Conservation (phyloP, 1,284 basidiomycete species). For the Leucoagaricus sp. region DNA sequence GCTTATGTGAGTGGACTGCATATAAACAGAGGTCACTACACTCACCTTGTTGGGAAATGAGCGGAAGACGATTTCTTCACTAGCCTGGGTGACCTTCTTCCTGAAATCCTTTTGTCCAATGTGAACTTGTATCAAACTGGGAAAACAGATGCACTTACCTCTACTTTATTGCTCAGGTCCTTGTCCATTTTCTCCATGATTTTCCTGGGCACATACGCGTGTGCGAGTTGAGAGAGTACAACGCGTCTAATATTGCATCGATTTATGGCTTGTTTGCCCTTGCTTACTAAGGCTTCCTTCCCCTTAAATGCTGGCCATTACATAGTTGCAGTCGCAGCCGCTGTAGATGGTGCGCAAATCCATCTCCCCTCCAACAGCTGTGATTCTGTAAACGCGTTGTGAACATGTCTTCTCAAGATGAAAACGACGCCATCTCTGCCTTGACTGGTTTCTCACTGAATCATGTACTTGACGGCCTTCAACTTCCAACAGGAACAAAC, state of each 20-base stretch:
- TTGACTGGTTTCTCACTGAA: conserved; percentile 75
- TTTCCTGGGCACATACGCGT: conserved; percentile 14
- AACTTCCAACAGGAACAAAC: conserved; percentile 58
- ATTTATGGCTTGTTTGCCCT: conserved; percentile 10
- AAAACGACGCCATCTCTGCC: conserved; percentile 69
- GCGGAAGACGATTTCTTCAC: conserved; percentile 63
- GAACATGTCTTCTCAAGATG: conserved; percentile 52
- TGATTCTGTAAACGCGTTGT: not conserved
- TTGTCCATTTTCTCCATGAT: conserved; percentile 31
- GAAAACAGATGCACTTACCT: conserved; percentile 28
- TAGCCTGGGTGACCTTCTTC: conserved; percentile 44
- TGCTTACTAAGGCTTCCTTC: not conserved
- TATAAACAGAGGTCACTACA: conserved; percentile 21
- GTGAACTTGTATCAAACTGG: not conserved
- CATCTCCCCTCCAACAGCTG: not conserved
- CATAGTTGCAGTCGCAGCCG: not conserved
- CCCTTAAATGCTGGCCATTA: not conserved
- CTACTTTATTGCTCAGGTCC: conserved; percentile 30
- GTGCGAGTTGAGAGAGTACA: too few relatives aligned
- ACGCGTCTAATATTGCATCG: not conserved
- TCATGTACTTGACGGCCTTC: conserved; percentile 66
- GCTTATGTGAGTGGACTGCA: not conserved
- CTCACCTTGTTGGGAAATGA: conserved; percentile 67
- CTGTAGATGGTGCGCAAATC: not conserved
- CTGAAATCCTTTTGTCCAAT: conserved; percentile 51